These are phyloP conservation scores for Huiozyma naganishii DNA, from an alignment of 805 yeast genomes.

Conservation along the genomic window DNA sequence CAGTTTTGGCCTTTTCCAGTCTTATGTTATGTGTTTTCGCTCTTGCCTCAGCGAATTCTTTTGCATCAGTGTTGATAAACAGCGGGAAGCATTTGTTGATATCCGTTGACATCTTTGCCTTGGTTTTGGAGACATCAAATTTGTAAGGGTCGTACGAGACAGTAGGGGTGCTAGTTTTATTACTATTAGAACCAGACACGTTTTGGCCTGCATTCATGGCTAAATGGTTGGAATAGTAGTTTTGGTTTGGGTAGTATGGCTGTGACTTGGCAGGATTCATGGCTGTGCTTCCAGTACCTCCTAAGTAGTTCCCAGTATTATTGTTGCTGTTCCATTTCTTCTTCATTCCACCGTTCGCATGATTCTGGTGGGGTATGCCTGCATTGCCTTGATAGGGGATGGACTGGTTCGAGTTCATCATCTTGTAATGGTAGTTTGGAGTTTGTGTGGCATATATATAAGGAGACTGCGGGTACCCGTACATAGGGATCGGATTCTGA, in stretches of 20 bases:
- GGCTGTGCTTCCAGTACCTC: not conserved
- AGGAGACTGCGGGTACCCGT: constrained; percentile 21
- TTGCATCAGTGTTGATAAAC: constrained; percentile 22
- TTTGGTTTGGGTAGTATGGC: constrained; percentile 9
- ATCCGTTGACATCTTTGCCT: constrained; percentile 4
- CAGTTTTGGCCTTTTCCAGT: not conserved
- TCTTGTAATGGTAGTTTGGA: constrained; percentile 18
- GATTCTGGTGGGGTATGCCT: constrained; percentile 3
- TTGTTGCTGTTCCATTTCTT: constrained; percentile 18
- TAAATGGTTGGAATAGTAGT: constrained; percentile 1
- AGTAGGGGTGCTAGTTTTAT: constrained; percentile 5
- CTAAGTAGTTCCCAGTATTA: not conserved
- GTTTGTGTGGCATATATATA: constrained; percentile 21
- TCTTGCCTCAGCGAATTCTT: constrained; percentile 25
- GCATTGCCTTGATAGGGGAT: constrained; percentile 6
- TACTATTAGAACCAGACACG: constrained; percentile 3
- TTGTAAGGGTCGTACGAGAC: constrained; percentile 16
- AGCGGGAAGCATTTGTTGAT: constrained; percentile 17
- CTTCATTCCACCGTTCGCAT: constrained; percentile 9
- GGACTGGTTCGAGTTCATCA: constrained; percentile 22
- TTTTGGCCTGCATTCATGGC: not conserved
- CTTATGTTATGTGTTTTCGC: constrained; percentile 16
- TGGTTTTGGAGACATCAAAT: constrained; percentile 17
- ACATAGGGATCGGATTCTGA: constrained; percentile 18
- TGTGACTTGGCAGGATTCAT: constrained; percentile 8